A percentile compares a stretch with the other conserved stretches of the same genome.
Evolutionary conservation across 768 basidiomycete genomes (phyloP).

Genomic region (Phylloporus scabripes): DNA sequence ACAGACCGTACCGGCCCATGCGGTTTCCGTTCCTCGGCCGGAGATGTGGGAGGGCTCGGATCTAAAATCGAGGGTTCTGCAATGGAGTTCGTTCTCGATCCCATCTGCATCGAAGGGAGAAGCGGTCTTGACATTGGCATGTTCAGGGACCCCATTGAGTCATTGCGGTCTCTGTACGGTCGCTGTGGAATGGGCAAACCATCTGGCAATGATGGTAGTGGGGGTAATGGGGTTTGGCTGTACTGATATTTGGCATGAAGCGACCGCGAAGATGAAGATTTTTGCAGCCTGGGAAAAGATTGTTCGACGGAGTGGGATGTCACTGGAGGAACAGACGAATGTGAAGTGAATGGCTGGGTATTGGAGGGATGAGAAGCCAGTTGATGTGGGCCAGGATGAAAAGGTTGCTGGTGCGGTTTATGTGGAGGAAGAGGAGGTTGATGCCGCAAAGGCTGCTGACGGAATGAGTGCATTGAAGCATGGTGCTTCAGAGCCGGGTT

Average conservation of each 20-base stretch:
- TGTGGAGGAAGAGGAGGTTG: constrained; percentile 14
- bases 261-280: constrained; percentile 56
- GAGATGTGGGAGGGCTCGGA: constrained; percentile 83
- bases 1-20: constrained; percentile 69
- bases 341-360: constrained; percentile 8
- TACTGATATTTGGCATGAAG: constrained; percentile 49
- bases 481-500: constrained; percentile 16
- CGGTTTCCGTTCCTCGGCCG: constrained; percentile 50
- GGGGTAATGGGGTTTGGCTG: constrained; percentile 32
- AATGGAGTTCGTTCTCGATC: constrained; percentile 47
- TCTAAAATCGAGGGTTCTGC: constrained; percentile 52
- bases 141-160: constrained; percentile 14
- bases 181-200: constrained; percentile 29
- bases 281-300: constrained; percentile 33
- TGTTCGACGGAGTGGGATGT: constrained; percentile 44
- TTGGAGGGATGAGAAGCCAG: constrained; percentile 7
- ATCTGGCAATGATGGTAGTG: constrained; percentile 35
- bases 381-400: constrained; percentile 13
- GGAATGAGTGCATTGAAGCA: constrained; percentile 26
- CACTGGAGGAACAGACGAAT: constrained; percentile 9
- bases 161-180: constrained; percentile 17
- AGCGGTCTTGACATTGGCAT: constrained; percentile 47
- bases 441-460: constrained; percentile 23
- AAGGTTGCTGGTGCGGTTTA: constrained; percentile 10
- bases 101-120: constrained; percentile 58